Evolutionary conservation across 106 monocot genomes (phyloP), one percentile per base, ranked within the genome.

Genomic region (Dioscorea dumetorum): DNA sequence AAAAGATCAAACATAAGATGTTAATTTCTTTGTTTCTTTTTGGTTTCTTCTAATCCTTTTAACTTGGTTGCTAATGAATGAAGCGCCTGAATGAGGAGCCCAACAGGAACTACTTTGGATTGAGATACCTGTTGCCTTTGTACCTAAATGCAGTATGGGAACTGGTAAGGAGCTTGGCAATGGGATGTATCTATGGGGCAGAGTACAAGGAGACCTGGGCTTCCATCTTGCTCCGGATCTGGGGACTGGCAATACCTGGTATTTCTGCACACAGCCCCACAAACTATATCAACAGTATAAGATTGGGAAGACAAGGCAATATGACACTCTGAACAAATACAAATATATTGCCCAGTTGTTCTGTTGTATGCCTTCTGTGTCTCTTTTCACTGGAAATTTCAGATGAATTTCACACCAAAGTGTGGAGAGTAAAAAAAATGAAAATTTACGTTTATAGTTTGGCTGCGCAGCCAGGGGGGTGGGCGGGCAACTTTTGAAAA

Each of bases 141-240:
- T 32, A 72, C 32, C 10, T 72, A 5, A 72, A 51, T 76, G 50
- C 66, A 62, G 67, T 54, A 11, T 81, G 71, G 71, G 81, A 81
- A 24, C 65, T 76, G 4, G 62, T 63, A 2, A 76, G 76, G 33
- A 57, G 81, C 61, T 17, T 72, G 4, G 13, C 28, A 22, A 72
- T 76, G 75, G 67, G 75, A 15, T 76, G 57, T 49, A 12, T 48
- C 2, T 60, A 67, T 17, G 76, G 81, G 35, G 22, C 70, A 35
- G 71, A 81, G 41, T 81, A 72, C 61, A 71, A 72, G 62, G 81
- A 81, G 32, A 58, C 51, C 9, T 76, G 71, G 71, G 17, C 62
- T 12, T 67, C 72, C 12, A 41, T 72, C 33, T 54, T 57, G 13
- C 61, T 76, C 28, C 62, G 75, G 71, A 52, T 76, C 9, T 33